These are phyloP conservation scores for Boletus pseudo-olivaceus DNA, from an alignment of 768 basidiomycete genomes.

Conservation along the genomic window DNA sequence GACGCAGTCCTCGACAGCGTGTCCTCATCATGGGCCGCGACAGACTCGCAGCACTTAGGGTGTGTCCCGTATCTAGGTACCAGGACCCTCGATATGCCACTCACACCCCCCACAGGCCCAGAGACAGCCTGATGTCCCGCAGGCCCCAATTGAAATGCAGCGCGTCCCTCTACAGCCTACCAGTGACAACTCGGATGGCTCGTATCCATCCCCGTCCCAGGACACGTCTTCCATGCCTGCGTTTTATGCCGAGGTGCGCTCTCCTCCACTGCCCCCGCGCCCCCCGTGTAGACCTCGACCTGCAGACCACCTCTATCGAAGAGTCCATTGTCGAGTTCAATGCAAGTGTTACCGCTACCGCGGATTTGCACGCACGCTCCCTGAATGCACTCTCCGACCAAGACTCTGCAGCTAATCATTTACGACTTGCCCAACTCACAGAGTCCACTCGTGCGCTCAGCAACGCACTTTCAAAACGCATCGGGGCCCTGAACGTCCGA, in stretches of 20 bases:
- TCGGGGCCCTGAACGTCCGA: slow-evolving; percentile 52
- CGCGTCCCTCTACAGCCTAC: slow-evolving; percentile 8
- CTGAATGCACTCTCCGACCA: slow-evolving; percentile 48
- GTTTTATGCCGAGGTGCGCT: slow-evolving; percentile 33
- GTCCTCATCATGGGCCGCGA: slow-evolving; percentile 49
- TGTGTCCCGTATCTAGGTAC: slow-evolving; percentile 45
- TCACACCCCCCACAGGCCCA: slow-evolving; percentile 46
- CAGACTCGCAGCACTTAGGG: slow-evolving; percentile 84
- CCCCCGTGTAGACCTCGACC: not conserved
- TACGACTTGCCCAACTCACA: slow-evolving; percentile 56
- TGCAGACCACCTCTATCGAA: slow-evolving; percentile 48
- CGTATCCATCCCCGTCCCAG: slow-evolving; percentile 4
- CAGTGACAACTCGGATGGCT: not conserved
- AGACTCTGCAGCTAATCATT: slow-evolving; percentile 37
- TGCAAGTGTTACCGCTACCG: slow-evolving; percentile 43
- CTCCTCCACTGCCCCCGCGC: not conserved
- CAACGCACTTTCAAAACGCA: slow-evolving; percentile 53
- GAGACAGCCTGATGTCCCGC: slow-evolving; percentile 37
- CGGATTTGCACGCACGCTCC: slow-evolving; percentile 48
- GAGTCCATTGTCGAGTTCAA: slow-evolving; percentile 42
- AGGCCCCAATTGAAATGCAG: slow-evolving; percentile 28
- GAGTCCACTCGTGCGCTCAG: slow-evolving; percentile 58
- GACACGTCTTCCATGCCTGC: slow-evolving; percentile 28
- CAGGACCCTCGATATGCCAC: slow-evolving; percentile 38
- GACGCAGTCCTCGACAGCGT: not conserved